Evolutionary conservation across 164 flowering plant species (phyloP).

Genomic region (Cinnamomum chago): DNA sequence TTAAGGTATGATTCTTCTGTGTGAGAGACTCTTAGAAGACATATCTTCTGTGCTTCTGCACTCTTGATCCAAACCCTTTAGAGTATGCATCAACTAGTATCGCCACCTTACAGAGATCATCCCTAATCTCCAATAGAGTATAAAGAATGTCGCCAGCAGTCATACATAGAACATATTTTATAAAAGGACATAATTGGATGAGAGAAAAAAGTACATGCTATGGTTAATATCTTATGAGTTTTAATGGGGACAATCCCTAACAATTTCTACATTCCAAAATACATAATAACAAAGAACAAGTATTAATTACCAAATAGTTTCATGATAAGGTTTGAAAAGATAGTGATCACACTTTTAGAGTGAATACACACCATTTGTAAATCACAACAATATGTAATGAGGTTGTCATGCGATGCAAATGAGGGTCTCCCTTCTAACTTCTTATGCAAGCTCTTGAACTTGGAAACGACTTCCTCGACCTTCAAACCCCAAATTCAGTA

Average conservation of each 20-base stretch:
- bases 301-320: not conserved
- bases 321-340: not conserved
- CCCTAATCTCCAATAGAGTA: too few species aligned
- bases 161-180: too few species aligned
- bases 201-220: not conserved
- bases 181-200: not conserved
- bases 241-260: not conserved
- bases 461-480: conserved; percentile 60
- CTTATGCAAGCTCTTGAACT: conserved; percentile 47
- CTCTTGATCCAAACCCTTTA: too few species aligned
- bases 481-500: conserved; percentile 24
- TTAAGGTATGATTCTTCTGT: too few species aligned
- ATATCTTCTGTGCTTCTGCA: too few species aligned
- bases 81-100: too few species aligned
- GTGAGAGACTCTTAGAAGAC: too few species aligned
- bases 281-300: not conserved
- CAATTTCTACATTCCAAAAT: not conserved
- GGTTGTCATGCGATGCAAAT: conserved; percentile 48
- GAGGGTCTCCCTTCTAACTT: conserved; percentile 55
- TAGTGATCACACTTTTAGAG: not conserved
- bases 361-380: conserved; percentile 47
- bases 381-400: conserved; percentile 47
- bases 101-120: too few species aligned
- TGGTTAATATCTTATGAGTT: too few species aligned
- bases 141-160: too few species aligned